Base-by-base conservation (phyloP, 2,329 filamentous ascomycete genomes). In the Fusarium torulosum region DNA sequence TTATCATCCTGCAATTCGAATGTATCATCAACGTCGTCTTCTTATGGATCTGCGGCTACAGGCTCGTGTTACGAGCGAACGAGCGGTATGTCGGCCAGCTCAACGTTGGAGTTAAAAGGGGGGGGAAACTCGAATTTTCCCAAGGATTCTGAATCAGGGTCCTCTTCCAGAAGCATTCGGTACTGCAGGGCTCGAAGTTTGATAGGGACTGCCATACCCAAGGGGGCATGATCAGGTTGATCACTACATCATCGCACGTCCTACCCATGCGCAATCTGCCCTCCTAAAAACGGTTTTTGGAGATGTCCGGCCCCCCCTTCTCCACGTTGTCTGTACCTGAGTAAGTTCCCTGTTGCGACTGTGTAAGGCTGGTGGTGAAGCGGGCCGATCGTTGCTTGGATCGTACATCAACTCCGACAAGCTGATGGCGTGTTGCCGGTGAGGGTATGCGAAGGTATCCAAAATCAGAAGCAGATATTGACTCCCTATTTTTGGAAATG, bases 221-320 rank as follows among this genome's bases (percentile, higher is more conserved):
- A 69, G 37, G 35, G 35, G 66, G 66, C 49, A 69, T 53, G 20
- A 47, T 59, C 46, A 47, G 52, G 66, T 59, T 67, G 66, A 69
- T 69, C 66, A 69, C 66, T 69, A 69, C 66, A 69, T 69, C 66
- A 69, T 69, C 57, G 55, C 42, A 68, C 66, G 46, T 69, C 57
- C 52, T 53, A 69, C 66, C 66, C 66, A 66, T 69, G 66, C 53
- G 53, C 55, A 50, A 66, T 37, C 61, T 68, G 47, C 47, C 60
- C 63, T 66, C 65, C 51, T 42, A 37, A 38, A 62, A 56, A 31
- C 40, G 7, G 40, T 15, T 44, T 67, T 68, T 65, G 37, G 60
- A 40, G 51, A 69, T 63, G 54, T 25, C 51, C 49, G 29, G 10
- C 35, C 44, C 60, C 65, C 60, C 49, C 47, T 64, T 66, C 65